A percentile compares a stretch with the other conserved stretches of the same genome.
These are phyloP conservation scores for Clavariopsis aquatica DNA, from an alignment of 495 filamentous ascomycete species.

Conservation along the genomic window DNA sequence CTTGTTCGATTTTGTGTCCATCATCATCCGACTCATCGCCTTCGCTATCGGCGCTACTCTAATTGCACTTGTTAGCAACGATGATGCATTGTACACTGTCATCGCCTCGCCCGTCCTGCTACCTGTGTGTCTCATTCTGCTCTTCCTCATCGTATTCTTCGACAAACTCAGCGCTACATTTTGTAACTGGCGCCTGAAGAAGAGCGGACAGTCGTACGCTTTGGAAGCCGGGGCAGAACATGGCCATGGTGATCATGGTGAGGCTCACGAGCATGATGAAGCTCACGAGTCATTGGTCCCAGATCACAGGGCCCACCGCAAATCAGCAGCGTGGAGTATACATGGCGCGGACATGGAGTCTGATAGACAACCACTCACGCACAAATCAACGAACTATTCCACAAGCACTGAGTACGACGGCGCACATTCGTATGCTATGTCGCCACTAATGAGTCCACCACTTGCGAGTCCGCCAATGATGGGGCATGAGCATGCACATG, in stretches of 20 bases:
- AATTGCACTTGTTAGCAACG: conserved; percentile 25
- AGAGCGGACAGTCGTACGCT: conserved; percentile 30
- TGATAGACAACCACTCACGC: conserved; percentile 10
- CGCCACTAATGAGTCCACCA: conserved; percentile 17
- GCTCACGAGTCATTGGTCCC: background rate
- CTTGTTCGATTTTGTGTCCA: conserved; percentile 35
- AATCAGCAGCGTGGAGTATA: conserved; percentile 17
- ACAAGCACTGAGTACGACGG: conserved; percentile 2
- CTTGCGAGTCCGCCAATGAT: conserved; percentile 2
- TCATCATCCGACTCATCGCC: conserved; percentile 21
- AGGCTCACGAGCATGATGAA: conserved; percentile 2
- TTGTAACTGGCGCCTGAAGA: conserved; percentile 27
- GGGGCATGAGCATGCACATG: background rate
- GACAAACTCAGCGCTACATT: conserved; percentile 27
- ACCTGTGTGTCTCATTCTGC: conserved; percentile 24
- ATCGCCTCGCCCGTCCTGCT: conserved; percentile 24
- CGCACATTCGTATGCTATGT: background rate
- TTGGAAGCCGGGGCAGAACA: conserved; percentile 20
- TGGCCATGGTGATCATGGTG: conserved; percentile 9
- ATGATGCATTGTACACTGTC: conserved; percentile 15
- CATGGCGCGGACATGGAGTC: background rate
- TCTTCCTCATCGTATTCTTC: conserved; percentile 35
- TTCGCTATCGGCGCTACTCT: conserved; percentile 18
- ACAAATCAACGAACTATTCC: background rate
- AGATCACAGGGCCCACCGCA: conserved; percentile 9